phyloP scores from a whole-genome alignment of 257 asterid species.

The Misopates orontium region DNA sequence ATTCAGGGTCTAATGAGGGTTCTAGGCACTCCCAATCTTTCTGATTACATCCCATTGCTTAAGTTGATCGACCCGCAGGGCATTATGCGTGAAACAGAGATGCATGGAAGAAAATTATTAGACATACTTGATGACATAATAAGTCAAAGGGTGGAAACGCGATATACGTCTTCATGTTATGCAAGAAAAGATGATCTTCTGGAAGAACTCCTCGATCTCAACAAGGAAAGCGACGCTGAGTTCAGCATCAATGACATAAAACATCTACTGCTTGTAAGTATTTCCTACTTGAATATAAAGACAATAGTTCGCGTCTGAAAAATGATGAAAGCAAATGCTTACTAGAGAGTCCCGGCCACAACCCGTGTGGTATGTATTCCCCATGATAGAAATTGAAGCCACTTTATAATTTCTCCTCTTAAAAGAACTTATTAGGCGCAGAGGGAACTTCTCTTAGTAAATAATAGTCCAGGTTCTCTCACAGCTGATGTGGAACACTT shows the following conservation, averaged over 20 bases:
- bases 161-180: not conserved
- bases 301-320: too few species aligned
- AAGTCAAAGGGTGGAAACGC: conserved; percentile 6
- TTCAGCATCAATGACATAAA: not conserved
- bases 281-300: too few species aligned
- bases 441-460: too few species aligned
- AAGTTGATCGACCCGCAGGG: conserved; percentile 11
- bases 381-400: too few species aligned
- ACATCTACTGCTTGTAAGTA: not conserved
- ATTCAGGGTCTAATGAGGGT: conserved; percentile 8
- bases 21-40: not conserved
- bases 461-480: too few species aligned
- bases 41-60: conserved; percentile 11
- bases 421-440: too few species aligned
- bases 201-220: conserved; percentile 27
- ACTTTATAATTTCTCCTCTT: too few species aligned
- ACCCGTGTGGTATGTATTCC: too few species aligned
- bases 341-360: too few species aligned
- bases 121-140: conserved; percentile 21
- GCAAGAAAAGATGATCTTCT: conserved; percentile 19
- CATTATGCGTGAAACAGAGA: not conserved
- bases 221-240: not conserved
- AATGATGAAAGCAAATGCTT: too few species aligned
- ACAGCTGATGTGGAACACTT: too few species aligned
- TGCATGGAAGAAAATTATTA: not conserved